phyloP scores from a whole-genome alignment of 192 early-diverging fungal genomes.

The Fimicolochytrium jonesii region DNA sequence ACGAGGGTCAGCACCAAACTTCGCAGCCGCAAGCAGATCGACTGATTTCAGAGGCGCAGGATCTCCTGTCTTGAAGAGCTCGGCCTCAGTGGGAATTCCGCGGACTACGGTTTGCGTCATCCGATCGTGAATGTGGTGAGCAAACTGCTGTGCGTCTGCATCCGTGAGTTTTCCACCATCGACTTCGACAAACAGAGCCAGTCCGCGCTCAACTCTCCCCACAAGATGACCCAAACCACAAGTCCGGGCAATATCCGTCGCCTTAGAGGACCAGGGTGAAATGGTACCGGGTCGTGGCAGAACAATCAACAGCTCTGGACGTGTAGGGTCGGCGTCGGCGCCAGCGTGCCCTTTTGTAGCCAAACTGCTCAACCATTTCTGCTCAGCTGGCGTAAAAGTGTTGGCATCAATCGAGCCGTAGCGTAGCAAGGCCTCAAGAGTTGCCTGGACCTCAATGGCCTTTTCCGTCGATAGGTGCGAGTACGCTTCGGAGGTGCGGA shows the following conservation, averaged over 20 bases:
- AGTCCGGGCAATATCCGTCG: slow-evolving; percentile 92
- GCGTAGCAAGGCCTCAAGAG: slow-evolving; percentile 29
- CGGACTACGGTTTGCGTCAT: slow-evolving; percentile 84
- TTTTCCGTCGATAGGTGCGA: slow-evolving; percentile 15
- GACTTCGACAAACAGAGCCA: slow-evolving; percentile 61
- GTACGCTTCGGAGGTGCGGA: slow-evolving; percentile 45
- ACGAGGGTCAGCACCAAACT: slow-evolving; percentile 41
- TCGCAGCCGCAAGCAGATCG: slow-evolving; percentile 44
- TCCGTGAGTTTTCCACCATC: slow-evolving; percentile 9
- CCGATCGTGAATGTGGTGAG: slow-evolving; percentile 72
- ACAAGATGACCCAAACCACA: slow-evolving; percentile 77
- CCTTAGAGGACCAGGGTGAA: slow-evolving; percentile 99
- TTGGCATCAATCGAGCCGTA: slow-evolving; percentile 37
- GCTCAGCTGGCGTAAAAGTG: slow-evolving; percentile 38
- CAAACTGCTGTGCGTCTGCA: slow-evolving; percentile 34
- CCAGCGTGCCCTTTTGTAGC: slow-evolving; percentile 15
- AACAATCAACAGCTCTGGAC: slow-evolving; percentile 51
- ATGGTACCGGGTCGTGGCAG: slow-evolving; percentile 94
- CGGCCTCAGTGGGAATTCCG: slow-evolving; percentile 56
- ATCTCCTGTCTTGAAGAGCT: slow-evolving; percentile 60
- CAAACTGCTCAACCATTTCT: slow-evolving; percentile 43
- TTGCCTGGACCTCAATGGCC: neutral
- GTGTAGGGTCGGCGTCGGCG: slow-evolving; percentile 9
- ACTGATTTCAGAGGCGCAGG: slow-evolving; percentile 62
- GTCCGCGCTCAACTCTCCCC: slow-evolving; percentile 84